Evolutionary conservation across 2,329 filamentous ascomycete genomes (phyloP).

Genomic region (Colletotrichum orbiculare): DNA sequence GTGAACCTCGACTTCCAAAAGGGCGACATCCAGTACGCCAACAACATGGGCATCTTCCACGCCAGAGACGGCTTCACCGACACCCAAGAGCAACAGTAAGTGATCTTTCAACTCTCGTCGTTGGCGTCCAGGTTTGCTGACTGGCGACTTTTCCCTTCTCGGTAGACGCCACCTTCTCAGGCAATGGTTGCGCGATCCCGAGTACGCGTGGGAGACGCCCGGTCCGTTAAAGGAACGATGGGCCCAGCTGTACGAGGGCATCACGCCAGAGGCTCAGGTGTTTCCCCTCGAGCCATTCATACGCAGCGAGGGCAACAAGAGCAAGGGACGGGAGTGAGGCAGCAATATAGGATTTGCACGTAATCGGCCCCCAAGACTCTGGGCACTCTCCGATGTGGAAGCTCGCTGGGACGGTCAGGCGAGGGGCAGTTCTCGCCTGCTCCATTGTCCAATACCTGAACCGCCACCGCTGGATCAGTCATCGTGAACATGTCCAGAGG

Average conservation of each 20-base stretch:
- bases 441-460: neutral
- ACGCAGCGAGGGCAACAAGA: conserved; percentile 40
- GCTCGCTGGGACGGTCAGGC: neutral
- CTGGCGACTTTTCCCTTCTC: conserved; percentile 42
- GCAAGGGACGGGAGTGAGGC: conserved; percentile 16
- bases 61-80: conserved; percentile 61
- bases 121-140: conserved; percentile 34
- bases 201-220: conserved; percentile 61
- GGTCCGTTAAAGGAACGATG: conserved; percentile 57
- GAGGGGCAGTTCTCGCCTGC: neutral
- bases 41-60: conserved; percentile 66
- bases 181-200: conserved; percentile 61
- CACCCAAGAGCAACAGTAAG: conserved; percentile 55
- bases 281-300: conserved; percentile 65
- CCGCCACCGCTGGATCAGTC: neutral
- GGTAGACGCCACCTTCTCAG: conserved; percentile 59
- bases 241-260: conserved; percentile 63
- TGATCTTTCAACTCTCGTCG: conserved; percentile 12
- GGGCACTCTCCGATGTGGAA: no score
- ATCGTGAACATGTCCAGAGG: neutral
- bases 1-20: conserved; percentile 58
- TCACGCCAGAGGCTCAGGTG: conserved; percentile 62
- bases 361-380: neutral
- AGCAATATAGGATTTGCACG: neutral
- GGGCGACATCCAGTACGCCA: conserved; percentile 67